Conservation (phyloP, 441 rosid genomes). For the Theobroma grandiflorum region DNA sequence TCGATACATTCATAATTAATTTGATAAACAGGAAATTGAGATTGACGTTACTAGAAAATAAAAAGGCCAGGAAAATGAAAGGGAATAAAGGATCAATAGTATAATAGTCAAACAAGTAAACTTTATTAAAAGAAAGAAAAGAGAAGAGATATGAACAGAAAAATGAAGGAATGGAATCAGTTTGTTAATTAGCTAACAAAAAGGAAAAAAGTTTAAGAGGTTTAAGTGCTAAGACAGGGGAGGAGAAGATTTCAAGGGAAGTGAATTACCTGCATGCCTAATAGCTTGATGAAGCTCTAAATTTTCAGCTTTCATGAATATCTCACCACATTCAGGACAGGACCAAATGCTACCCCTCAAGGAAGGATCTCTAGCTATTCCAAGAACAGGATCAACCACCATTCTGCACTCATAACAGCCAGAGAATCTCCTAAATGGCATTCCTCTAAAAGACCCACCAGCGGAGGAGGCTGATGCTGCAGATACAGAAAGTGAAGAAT, state of each 20-base stretch:
- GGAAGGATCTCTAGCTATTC: conserved; percentile 62
- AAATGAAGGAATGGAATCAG: not conserved
- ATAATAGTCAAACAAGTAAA: not conserved
- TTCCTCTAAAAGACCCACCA: conserved; percentile 53
- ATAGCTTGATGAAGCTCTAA: conserved; percentile 75
- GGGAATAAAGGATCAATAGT: not conserved
- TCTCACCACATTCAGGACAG: conserved; percentile 75
- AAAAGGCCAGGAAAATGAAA: not conserved
- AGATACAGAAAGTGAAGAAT: conserved; percentile 49
- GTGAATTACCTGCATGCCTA: conserved; percentile 68
- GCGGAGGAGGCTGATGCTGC: conserved; percentile 37
- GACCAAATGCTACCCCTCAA: conserved; percentile 57
- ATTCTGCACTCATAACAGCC: conserved; percentile 81
- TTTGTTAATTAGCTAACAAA: not conserved
- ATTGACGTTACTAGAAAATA: not conserved
- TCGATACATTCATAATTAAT: not conserved
- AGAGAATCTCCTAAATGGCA: conserved; percentile 71
- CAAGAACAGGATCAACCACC: conserved; percentile 83
- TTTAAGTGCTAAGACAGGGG: not conserved
- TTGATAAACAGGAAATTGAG: not conserved
- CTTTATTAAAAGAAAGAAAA: not conserved
- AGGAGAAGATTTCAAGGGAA: not conserved
- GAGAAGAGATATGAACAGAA: not conserved
- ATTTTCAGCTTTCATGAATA: conserved; percentile 65
- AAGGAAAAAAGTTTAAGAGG: not conserved